Evolutionary conservation across 306 rosid genomes (phyloP).

Genomic region (Vachellia collinsii): DNA sequence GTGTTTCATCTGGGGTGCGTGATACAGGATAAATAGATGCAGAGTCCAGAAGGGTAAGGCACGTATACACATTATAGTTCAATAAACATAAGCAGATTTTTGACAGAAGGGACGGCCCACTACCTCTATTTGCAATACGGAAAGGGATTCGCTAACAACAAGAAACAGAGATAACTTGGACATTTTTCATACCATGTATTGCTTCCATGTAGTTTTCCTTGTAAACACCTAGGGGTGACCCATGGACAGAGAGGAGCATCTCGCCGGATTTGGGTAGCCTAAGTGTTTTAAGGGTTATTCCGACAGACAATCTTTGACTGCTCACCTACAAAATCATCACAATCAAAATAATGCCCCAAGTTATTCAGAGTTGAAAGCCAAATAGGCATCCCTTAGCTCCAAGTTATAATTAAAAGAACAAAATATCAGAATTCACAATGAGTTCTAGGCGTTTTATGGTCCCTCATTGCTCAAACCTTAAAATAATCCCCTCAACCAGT

Average conservation of each 20-base stretch:
- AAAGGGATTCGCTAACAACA: slow-evolving; percentile 7
- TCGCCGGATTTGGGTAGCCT: slow-evolving; percentile 85
- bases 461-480: background rate
- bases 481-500: background rate
- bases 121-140: slow-evolving; percentile 17
- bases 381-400: background rate
- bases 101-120: background rate
- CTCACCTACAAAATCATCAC: slow-evolving; percentile 47
- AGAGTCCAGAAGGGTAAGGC: background rate
- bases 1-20: background rate
- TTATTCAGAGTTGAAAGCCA: background rate
- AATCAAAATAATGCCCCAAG: slow-evolving; percentile 2
- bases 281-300: slow-evolving; percentile 84
- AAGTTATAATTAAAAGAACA: background rate
- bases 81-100: background rate
- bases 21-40: slow-evolving; percentile 1
- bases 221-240: slow-evolving; percentile 87
- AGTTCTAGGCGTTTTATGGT: background rate
- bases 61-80: background rate
- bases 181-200: slow-evolving; percentile 59
- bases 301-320: slow-evolving; percentile 78
- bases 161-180: slow-evolving; percentile 12
- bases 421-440: slow-evolving; percentile 9
- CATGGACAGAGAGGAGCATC: slow-evolving; percentile 88
- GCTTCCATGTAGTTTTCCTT: slow-evolving; percentile 94